Conservation (phyloP, 768 basidiomycete species). For the Glaciozyma martinii region DNA sequence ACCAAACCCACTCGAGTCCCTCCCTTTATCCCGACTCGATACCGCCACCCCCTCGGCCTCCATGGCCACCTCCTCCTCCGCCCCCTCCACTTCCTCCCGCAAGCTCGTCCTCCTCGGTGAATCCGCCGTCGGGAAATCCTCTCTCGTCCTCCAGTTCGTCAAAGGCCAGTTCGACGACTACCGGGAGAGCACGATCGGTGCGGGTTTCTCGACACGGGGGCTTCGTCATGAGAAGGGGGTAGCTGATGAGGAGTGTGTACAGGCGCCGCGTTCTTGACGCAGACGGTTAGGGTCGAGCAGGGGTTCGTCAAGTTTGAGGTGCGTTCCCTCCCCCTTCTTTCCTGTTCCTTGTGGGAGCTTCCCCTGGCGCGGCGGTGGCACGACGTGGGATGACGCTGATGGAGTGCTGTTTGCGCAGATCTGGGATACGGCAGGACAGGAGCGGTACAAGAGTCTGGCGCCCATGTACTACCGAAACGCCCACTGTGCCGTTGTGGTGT, state of each 20-base stretch:
- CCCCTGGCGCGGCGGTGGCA: background rate
- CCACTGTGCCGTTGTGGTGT: constrained; percentile 87
- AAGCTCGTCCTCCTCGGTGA: constrained; percentile 90
- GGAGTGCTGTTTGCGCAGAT: constrained; percentile 14
- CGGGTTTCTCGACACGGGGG: constrained; percentile 44
- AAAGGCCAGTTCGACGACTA: constrained; percentile 95
- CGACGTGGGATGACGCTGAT: background rate
- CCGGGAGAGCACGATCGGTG: constrained; percentile 83
- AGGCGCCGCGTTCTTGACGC: constrained; percentile 89
- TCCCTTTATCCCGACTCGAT: background rate
- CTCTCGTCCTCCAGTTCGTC: constrained; percentile 85
- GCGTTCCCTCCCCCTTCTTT: constrained; percentile 31
- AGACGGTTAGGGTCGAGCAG: constrained; percentile 84
- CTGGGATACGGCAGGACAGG: constrained; percentile 91
- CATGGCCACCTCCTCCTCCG: background rate
- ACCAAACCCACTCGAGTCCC: background rate
- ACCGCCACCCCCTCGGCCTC: background rate
- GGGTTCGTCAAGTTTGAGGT: constrained; percentile 95
- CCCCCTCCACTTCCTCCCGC: constrained; percentile 38
- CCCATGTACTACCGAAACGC: constrained; percentile 97
- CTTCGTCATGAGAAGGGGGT: constrained; percentile 8
- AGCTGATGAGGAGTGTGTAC: constrained; percentile 22
- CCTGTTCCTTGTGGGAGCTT: no score
- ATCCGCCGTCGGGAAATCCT: constrained; percentile 91
- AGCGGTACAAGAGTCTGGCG: constrained; percentile 80